Conservation (phyloP, 768 basidiomycete species). For the Polyporus arcularius region DNA sequence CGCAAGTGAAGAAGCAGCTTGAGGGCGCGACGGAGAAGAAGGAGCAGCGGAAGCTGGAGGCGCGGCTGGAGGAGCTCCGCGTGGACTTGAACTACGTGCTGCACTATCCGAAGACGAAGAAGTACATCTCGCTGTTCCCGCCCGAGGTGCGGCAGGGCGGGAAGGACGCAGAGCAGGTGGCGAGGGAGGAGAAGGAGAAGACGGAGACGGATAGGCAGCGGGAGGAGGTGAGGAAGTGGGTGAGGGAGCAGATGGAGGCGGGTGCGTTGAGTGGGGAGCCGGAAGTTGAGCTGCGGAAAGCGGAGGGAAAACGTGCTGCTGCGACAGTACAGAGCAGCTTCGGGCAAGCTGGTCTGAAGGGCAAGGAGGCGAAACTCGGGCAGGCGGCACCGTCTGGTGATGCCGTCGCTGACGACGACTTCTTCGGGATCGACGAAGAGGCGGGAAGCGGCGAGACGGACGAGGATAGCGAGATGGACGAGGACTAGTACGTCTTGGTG, state of each 20-base stretch:
- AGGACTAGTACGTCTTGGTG: not conserved
- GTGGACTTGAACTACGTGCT: conserved; percentile 90
- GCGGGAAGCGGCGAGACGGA: conserved; percentile 13
- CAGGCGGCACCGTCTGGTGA: not conserved
- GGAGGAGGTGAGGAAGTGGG: conserved; percentile 58
- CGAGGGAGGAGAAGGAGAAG: conserved; percentile 15
- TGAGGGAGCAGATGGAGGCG: conserved; percentile 57
- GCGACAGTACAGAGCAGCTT: not conserved
- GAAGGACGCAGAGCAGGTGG: conserved; percentile 20
- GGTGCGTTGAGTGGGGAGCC: conserved; percentile 63
- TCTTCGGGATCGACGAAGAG: conserved; percentile 31
- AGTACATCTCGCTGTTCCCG: conserved; percentile 91
- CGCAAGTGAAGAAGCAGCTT: conserved; percentile 61
- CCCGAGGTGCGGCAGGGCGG: conserved; percentile 43
- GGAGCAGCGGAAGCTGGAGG: conserved; percentile 41
- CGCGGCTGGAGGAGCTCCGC: conserved; percentile 61
- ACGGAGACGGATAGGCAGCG: conserved; percentile 49
- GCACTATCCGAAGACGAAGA: conserved; percentile 84
- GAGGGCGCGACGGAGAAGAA: conserved; percentile 37
- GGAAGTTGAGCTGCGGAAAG: conserved; percentile 43
- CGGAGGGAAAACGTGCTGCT: not conserved
- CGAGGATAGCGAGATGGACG: not conserved
- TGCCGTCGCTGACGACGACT: conserved; percentile 29
- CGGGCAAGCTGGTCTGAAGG: not conserved
- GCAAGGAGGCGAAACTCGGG: not conserved